phyloP scores from a whole-genome alignment of 73 alveolate species.

The Durusdinium trenchii region DNA sequence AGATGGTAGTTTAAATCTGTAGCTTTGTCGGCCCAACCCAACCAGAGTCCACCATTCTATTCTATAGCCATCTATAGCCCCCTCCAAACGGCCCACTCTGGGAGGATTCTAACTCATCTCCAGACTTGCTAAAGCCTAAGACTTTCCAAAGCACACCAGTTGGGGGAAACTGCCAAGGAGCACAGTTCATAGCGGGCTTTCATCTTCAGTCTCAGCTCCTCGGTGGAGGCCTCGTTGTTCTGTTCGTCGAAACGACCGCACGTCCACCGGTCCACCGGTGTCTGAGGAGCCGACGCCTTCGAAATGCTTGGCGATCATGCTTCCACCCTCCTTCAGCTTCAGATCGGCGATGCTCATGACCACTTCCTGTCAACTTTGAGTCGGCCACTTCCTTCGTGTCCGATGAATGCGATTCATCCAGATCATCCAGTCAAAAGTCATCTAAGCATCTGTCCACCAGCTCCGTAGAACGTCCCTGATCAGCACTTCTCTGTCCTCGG shows the following conservation, averaged over 20 bases:
- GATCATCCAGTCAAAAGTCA: too few species aligned
- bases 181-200: constrained; percentile 2
- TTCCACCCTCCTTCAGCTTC: constrained; percentile 55
- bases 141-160: too few species aligned
- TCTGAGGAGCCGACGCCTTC: constrained; percentile 29
- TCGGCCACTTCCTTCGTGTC: too few species aligned
- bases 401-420: too few species aligned
- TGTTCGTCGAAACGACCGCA: neutral
- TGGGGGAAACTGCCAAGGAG: neutral
- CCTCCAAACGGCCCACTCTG: neutral
- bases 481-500: constrained; percentile 49
- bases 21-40: too few species aligned
- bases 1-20: too few species aligned
- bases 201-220: constrained; percentile 28
- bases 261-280: neutral
- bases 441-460: constrained; percentile 44
- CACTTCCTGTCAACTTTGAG: constrained; percentile 37
- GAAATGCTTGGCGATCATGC: constrained; percentile 74
- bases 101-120: neutral
- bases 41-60: too few species aligned
- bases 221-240: neutral
- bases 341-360: constrained; percentile 69
- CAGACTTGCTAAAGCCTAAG: neutral
- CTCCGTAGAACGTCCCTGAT: constrained; percentile 73
- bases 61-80: neutral